These are phyloP conservation scores for Azolla pinnata DNA, from an alignment of 75 land plant species.

Conservation along the genomic window DNA sequence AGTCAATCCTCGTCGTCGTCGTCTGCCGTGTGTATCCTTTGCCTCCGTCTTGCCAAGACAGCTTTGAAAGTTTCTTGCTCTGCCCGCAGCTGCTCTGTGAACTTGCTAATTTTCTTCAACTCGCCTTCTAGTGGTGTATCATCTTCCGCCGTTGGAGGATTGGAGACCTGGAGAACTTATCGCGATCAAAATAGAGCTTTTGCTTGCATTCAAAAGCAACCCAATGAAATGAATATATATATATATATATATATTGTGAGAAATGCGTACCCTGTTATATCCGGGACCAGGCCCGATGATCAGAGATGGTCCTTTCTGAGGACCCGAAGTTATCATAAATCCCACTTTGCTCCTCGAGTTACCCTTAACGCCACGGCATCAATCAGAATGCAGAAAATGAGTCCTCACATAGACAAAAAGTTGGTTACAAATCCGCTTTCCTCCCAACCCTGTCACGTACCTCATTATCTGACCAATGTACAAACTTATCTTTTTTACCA, in stretches of 20 bases:
- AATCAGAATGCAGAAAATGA: not conserved
- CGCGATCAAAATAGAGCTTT: not conserved
- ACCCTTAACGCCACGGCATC: slow-evolving; percentile 31
- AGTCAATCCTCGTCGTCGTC: slow-evolving; percentile 29
- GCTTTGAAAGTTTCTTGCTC: slow-evolving; percentile 64
- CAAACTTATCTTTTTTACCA: slow-evolving; percentile 45
- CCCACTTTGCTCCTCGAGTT: slow-evolving; percentile 28
- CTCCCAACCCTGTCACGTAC: slow-evolving; percentile 23
- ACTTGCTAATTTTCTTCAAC: slow-evolving; percentile 18
- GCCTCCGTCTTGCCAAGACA: slow-evolving; percentile 54
- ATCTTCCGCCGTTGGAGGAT: slow-evolving; percentile 46
- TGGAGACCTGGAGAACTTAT: slow-evolving; percentile 36
- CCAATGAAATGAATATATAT: slow-evolving; percentile 4
- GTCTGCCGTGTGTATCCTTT: slow-evolving; percentile 41
- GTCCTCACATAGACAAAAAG: not conserved
- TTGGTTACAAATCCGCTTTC: too few relatives aligned
- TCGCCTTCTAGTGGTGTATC: not conserved
- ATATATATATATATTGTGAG: not conserved
- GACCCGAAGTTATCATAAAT: slow-evolving; percentile 44
- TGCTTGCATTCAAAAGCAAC: not conserved
- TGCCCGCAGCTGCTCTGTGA: slow-evolving; percentile 54
- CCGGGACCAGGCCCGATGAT: slow-evolving; percentile 75
- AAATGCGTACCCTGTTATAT: slow-evolving; percentile 69
- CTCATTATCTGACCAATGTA: slow-evolving; percentile 59
- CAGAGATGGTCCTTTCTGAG: slow-evolving; percentile 33